Base-by-base conservation (phyloP, 129 eudicot genomes). In the Chrysanthemum makinoi region DNA sequence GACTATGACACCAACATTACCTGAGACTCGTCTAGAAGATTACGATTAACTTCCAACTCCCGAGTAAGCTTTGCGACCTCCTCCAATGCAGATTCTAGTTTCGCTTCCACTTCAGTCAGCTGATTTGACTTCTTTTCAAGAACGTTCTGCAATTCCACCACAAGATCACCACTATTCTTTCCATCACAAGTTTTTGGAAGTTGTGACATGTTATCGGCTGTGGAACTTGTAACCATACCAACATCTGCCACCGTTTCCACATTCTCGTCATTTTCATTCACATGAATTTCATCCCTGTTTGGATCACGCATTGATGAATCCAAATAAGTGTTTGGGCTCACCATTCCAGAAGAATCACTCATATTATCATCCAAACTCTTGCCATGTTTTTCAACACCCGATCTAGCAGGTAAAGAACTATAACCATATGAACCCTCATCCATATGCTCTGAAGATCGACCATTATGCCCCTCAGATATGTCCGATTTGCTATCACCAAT, bases 21-120 rank as follows among this genome's bases (percentile, higher is more conserved):
- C 98, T 93, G 98, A 71, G 95, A 93, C 69, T 93, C 92, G 56
- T 89, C 90, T 26, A 93, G 83, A 26, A 85, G 95, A 79, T 89
- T 86, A 65, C 76, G 86, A 28, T 79, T 89, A 66, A 44, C 76
- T 77, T 89, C 98, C 86, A 93, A 76, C 65, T 93, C 96, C 74
- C 81, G 81, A 19, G 64, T 74, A 62, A 89, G 87, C 69, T 75
- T 85, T 30, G 80, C 80, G 47, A 82, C 81, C 80, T 93, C 96
- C 55, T 84, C 95, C 57, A 63, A 52, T 50, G 86, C 76, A 28
- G 80, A 77, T 54, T 78, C 78, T 49, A 89, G 79, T 78, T 86
- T 84, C 57, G 17, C 77, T 77, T 83, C 95, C 44, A 74, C 82
- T 43, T 85, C 85, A 43, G 65, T 80, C 56, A 93, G 71, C 56